Evolutionary conservation across 2,329 filamentous ascomycete genomes (phyloP).

Genomic region (Diplocarpon mali): DNA sequence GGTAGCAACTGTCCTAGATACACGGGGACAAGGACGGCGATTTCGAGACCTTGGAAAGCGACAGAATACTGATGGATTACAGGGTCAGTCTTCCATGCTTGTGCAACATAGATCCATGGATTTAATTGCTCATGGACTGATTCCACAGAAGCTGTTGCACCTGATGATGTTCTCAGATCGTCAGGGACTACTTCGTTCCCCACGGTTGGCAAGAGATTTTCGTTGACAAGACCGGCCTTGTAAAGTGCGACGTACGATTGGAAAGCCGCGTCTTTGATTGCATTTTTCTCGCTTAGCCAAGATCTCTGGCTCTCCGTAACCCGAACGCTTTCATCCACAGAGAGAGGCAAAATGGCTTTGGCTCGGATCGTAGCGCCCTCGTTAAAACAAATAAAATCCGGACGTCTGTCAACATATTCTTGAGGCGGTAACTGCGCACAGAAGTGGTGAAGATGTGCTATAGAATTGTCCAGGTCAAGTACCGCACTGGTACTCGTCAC

Average conservation of each 20-base stretch:
- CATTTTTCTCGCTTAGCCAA: conserved; percentile 59
- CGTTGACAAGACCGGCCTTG: conserved; percentile 59
- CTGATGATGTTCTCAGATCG: conserved; percentile 44
- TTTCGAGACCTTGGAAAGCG: conserved; percentile 24
- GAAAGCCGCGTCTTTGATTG: conserved; percentile 61
- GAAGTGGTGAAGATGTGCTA: conserved; percentile 72
- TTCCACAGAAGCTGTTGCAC: conserved; percentile 30
- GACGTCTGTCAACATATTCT: conserved; percentile 52
- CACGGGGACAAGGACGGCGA: conserved; percentile 16
- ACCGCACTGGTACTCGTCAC: conserved; percentile 44
- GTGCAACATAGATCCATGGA: conserved; percentile 30
- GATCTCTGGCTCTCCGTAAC: conserved; percentile 35
- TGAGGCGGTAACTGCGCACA: conserved; percentile 46
- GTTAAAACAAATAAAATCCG: conserved; percentile 46
- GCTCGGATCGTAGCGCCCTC: conserved; percentile 39
- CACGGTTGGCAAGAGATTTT: conserved; percentile 58
- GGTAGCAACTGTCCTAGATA: conserved; percentile 12
- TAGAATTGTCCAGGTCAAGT: conserved; percentile 62
- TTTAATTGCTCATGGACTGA: conserved; percentile 26
- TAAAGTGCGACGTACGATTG: conserved; percentile 65
- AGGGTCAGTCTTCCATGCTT: conserved; percentile 22
- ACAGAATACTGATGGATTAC: conserved; percentile 47
- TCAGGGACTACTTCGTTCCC: conserved; percentile 28
- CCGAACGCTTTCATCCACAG: conserved; percentile 52
- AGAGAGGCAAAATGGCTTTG: conserved; percentile 59